A percentile compares a stretch with the other conserved stretches of the same genome.
Conservation (phyloP, 1,284 basidiomycete species). For the Exobasidium cylindrosporum region DNA sequence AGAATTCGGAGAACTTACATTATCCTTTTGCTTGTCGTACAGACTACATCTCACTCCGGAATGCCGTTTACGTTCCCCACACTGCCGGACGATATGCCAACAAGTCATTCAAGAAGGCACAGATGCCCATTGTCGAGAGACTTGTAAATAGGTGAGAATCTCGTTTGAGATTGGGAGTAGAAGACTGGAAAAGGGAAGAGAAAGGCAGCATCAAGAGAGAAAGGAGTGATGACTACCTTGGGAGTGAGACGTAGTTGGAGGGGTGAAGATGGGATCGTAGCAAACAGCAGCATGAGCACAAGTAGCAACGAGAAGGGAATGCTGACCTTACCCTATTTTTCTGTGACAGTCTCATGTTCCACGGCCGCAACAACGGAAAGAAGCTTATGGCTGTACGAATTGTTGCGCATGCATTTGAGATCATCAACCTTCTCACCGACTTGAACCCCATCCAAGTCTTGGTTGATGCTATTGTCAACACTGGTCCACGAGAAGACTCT, state of each 20-base stretch:
- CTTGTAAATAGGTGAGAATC: slow-evolving; percentile 84
- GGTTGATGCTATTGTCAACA: slow-evolving; percentile 99
- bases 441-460: slow-evolving; percentile 98
- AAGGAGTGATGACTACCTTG: neutral
- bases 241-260: neutral
- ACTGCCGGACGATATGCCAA: slow-evolving; percentile 98
- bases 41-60: slow-evolving; percentile 99
- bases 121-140: slow-evolving; percentile 99
- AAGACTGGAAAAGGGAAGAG: too few relatives aligned
- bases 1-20: too few relatives aligned
- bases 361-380: slow-evolving; percentile 99
- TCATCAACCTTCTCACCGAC: slow-evolving; percentile 99
- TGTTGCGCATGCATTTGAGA: slow-evolving; percentile 98
- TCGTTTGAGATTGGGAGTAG: too few relatives aligned
- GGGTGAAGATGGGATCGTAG: neutral
- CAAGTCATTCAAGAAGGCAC: slow-evolving; percentile 99
- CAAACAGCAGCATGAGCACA: too few relatives aligned
- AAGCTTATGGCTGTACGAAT: slow-evolving; percentile 99
- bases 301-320: neutral
- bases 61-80: slow-evolving; percentile 93
- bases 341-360: slow-evolving; percentile 70
- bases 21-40: slow-evolving; percentile 56
- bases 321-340: slow-evolving; percentile 5
- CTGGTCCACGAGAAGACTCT: slow-evolving; percentile 98
- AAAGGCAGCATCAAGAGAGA: too few relatives aligned